phyloP scores from a whole-genome alignment of 192 early-diverging fungal species.

The Linnemannia exigua region DNA sequence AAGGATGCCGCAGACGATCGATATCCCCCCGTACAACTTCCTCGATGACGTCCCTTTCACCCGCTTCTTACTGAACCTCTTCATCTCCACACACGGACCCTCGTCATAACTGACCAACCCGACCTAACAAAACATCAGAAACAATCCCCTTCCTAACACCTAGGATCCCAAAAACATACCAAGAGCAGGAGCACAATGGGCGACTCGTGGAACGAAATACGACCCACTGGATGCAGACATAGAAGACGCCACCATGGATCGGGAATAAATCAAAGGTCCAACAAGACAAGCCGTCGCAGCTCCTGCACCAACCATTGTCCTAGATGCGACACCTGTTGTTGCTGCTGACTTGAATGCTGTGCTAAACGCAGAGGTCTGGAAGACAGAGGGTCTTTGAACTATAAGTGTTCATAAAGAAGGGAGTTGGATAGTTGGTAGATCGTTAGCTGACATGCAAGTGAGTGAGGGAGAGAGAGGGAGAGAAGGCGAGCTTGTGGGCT shows the following conservation, averaged over 20 bases:
- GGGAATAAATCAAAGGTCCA: conserved; percentile 25
- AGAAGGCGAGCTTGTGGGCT: too few species aligned
- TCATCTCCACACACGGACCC: not conserved
- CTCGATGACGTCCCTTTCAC: not conserved
- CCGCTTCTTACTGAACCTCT: not conserved
- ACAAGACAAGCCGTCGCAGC: conserved; percentile 20
- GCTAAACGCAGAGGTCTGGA: not conserved
- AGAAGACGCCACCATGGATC: not conserved
- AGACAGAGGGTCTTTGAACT: not conserved
- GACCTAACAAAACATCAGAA: too few species aligned
- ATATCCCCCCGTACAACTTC: not conserved
- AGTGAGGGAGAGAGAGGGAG: not conserved
- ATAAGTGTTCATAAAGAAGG: not conserved
- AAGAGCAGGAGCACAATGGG: conserved; percentile 9
- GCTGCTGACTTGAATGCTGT: not conserved
- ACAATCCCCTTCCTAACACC: not conserved
- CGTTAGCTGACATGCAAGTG: not conserved
- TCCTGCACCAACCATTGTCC: conserved; percentile 18
- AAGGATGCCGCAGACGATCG: not conserved
- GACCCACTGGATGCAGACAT: not conserved
- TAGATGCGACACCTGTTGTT: not conserved
- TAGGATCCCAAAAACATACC: not conserved
- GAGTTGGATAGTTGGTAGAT: not conserved
- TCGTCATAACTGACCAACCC: not conserved
- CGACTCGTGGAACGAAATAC: not conserved